phyloP scores from a whole-genome alignment of 352 stramenopile species.

The Phytopythium cucurbitacearum region DNA sequence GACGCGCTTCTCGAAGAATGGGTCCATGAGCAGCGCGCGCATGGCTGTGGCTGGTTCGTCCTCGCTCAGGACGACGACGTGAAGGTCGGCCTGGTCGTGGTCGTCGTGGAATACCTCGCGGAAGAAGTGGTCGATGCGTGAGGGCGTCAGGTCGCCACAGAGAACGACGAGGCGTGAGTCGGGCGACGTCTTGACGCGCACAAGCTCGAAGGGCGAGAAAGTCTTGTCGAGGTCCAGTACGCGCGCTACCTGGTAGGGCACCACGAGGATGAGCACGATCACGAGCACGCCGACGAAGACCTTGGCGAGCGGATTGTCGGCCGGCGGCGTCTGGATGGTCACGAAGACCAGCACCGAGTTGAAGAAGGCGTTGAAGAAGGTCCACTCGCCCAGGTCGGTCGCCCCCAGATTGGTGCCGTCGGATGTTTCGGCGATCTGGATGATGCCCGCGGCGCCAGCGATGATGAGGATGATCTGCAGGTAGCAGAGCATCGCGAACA shows the following conservation, averaged over 20 bases:
- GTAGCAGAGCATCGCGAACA: constrained; percentile 82
- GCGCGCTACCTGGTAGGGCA: constrained; percentile 81
- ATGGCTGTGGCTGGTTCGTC: constrained; percentile 73
- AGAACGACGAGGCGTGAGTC: constrained; percentile 73
- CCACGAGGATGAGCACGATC: constrained; percentile 80
- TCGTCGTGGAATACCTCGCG: constrained; percentile 86
- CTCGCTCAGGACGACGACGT: constrained; percentile 73
- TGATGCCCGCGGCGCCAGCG: constrained; percentile 68
- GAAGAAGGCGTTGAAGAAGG: constrained; percentile 87
- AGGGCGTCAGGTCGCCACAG: constrained; percentile 76
- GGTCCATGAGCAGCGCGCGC: constrained; percentile 72
- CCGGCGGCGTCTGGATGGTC: constrained; percentile 79
- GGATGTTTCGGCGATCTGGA: constrained; percentile 84
- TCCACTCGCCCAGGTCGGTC: constrained; percentile 76
- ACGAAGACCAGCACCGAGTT: constrained; percentile 87
- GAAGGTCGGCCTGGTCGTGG: constrained; percentile 76
- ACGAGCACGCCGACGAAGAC: constrained; percentile 79
- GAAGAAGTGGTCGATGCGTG: constrained; percentile 84
- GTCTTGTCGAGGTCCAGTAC: constrained; percentile 76
- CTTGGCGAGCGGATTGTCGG: constrained; percentile 79
- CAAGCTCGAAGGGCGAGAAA: constrained; percentile 69
- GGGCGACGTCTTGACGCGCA: constrained; percentile 63
- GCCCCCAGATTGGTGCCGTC: constrained; percentile 32
- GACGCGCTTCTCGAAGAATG: constrained; percentile 82
- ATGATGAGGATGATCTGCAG: constrained; percentile 79